Evolutionary conservation across 2,329 filamentous ascomycete species (phyloP).

Genomic region (Sporothrix globosa): DNA sequence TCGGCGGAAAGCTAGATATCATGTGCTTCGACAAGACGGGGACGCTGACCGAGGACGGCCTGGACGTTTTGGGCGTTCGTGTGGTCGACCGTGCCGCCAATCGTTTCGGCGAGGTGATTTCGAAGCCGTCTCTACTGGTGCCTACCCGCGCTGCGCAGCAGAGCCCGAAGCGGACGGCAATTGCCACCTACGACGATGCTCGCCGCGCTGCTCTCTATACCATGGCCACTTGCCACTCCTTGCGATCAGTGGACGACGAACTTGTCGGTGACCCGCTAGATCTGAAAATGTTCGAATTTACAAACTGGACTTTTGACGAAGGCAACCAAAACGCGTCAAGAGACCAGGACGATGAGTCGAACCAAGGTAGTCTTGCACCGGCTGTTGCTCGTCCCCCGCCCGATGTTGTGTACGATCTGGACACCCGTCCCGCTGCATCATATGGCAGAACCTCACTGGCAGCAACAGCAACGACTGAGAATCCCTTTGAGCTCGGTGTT

Average conservation of each 20-base stretch:
- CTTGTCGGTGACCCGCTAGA: constrained; percentile 92
- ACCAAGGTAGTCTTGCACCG: constrained; percentile 73
- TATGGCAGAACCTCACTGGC: background rate
- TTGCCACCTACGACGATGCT: constrained; percentile 40
- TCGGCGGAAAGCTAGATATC: constrained; percentile 92
- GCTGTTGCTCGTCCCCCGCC: constrained; percentile 83
- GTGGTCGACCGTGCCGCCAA: constrained; percentile 67
- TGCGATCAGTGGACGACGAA: constrained; percentile 83
- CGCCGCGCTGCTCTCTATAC: constrained; percentile 74
- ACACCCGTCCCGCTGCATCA: constrained; percentile 29
- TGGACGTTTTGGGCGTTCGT: constrained; percentile 88
- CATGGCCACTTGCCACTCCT: constrained; percentile 96
- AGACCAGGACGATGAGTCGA: constrained; percentile 70
- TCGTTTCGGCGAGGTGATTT: constrained; percentile 75
- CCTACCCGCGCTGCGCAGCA: constrained; percentile 27
- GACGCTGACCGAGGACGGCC: constrained; percentile 93
- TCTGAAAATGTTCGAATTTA: constrained; percentile 98
- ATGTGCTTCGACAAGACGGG: constrained; percentile 99
- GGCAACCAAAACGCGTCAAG: constrained; percentile 51
- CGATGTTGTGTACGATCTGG: constrained; percentile 38
- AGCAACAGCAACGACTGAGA: constrained; percentile 39
- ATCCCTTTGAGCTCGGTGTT: constrained; percentile 81
- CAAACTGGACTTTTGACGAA: constrained; percentile 89
- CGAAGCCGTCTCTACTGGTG: constrained; percentile 52
- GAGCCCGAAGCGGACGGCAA: background rate